phyloP scores from a whole-genome alignment of 2,329 filamentous ascomycete species.

The Colletotrichum noveboracense region DNA sequence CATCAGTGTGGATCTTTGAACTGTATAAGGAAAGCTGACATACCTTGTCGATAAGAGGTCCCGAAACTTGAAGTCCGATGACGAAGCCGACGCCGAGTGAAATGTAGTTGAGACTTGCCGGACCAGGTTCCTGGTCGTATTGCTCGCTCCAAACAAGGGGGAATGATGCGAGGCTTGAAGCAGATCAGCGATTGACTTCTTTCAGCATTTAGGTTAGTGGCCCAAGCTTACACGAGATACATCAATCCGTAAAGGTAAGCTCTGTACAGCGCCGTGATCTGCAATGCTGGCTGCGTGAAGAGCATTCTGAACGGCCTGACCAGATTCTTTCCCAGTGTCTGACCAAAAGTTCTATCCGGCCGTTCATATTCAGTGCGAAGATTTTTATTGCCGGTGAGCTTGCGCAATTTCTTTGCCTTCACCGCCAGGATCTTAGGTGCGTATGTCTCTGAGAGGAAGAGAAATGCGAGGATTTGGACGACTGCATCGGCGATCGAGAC shows the following conservation, averaged over 20 bases:
- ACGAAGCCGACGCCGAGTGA: constrained; percentile 58
- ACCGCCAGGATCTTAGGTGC: constrained; percentile 33
- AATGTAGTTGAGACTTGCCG: constrained; percentile 57
- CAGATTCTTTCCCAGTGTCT: constrained; percentile 35
- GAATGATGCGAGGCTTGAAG: constrained; percentile 52
- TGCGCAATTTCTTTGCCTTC: constrained; percentile 31
- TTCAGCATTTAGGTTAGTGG: fast-evolving
- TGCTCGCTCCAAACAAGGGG: constrained; percentile 50
- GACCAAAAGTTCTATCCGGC: constrained; percentile 27
- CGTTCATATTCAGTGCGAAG: constrained; percentile 33
- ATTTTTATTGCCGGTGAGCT: constrained; percentile 30
- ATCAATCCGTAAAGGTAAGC: constrained; percentile 59
- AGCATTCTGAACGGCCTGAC: constrained; percentile 54
- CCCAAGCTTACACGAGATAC: constrained; percentile 46
- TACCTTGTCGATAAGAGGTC: constrained; percentile 38
- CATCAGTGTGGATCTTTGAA: background rate
- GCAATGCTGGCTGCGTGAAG: constrained; percentile 54
- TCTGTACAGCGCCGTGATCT: constrained; percentile 53
- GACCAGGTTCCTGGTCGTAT: constrained; percentile 52
- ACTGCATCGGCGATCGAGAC: constrained; percentile 41
- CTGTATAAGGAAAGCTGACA: background rate
- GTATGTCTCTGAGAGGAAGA: constrained; percentile 45
- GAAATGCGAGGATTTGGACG: constrained; percentile 37
- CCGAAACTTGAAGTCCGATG: constrained; percentile 60
- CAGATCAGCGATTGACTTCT: background rate